A percentile compares a stretch with the other conserved stretches of the same genome.
phyloP scores from a whole-genome alignment of 2,329 filamentous ascomycete species.

The Epichloe sylvatica region DNA sequence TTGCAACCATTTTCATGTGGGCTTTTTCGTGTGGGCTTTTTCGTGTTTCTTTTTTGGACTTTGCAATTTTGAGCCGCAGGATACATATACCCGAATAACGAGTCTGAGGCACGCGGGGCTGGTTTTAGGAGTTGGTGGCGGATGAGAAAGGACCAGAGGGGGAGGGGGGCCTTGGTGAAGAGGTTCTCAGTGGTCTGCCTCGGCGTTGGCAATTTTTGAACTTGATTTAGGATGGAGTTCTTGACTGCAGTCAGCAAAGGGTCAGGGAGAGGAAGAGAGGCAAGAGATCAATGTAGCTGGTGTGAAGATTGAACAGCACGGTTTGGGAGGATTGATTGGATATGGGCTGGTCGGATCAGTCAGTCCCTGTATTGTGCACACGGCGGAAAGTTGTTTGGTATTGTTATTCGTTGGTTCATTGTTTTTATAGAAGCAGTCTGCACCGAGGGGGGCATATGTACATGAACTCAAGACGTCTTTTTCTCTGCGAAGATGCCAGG shows the following conservation, averaged over 20 bases:
- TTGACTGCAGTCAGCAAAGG: too few species aligned
- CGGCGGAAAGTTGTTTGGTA: neutral
- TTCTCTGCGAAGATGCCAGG: too few species aligned
- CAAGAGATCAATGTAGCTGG: neutral
- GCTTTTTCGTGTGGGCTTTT: neutral
- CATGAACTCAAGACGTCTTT: too few species aligned
- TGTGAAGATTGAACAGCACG: neutral
- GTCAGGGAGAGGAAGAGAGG: neutral
- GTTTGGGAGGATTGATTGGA: neutral
- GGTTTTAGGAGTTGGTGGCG: neutral
- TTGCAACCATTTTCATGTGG: neutral
- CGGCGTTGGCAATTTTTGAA: slow-evolving; percentile 1
- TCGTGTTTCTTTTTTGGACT: neutral
- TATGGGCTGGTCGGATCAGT: neutral
- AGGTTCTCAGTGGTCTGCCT: neutral
- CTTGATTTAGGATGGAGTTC: neutral
- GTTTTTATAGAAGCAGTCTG: neutral
- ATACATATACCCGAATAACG: neutral
- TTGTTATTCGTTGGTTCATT: neutral
- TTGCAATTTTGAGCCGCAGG: neutral
- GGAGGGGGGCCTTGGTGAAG: neutral
- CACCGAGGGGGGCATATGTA: too few species aligned
- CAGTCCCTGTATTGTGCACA: neutral
- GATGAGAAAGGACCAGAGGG: neutral
- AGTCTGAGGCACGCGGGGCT: neutral